Evolutionary conservation across 768 basidiomycete species (phyloP), one percentile per base, ranked within the genome.

Genomic region (Phylloporus sp.): DNA sequence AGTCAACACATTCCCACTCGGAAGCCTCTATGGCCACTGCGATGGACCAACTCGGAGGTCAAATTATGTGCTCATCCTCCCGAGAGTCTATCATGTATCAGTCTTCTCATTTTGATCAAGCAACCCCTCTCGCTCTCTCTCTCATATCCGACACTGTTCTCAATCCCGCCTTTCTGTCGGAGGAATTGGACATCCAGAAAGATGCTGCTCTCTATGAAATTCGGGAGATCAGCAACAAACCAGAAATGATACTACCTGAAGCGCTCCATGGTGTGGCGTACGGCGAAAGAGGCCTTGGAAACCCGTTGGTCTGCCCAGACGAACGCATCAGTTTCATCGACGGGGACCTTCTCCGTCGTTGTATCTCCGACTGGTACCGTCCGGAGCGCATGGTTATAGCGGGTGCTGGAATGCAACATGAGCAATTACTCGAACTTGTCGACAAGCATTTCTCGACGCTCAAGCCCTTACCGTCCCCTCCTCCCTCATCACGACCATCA

Each of bases 1-100:
- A 97, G 95, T 84, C 83, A 51, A 95, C 94, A 27, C 68, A 70
- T 16, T 78, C 79, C 23, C 81, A 88, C 49, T 79, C 88, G 2
- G 82, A 83, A 45, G 83, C 81, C 20, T 79, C 88, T 56, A 95
- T 97, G 87, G 80, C 85, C 5, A 73, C 74, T 4, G 86, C 87
- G 34, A 86, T 95, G 62, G 85, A 92, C 65, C 77, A 78, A 4
- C 78, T 95, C 29, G 95, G 95, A 35, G 92, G 93, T 15, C 92
- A 95, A 72, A 93, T 98, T 52, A 77, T 88, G 70, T 93, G 89
- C 64, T 86, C 92, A 16, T 90, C 92, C 16, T 87, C 92, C 2
- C 79, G 97, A 41, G 97, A 99, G 68, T 81, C 91, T 20, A 93
- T 97, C 64, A 91, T 97, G 88, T 99, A 98, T 67, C 97, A 98